phyloP scores from a whole-genome alignment of 371 early-diverging fungal species.

The Rhizopus sp. region DNA sequence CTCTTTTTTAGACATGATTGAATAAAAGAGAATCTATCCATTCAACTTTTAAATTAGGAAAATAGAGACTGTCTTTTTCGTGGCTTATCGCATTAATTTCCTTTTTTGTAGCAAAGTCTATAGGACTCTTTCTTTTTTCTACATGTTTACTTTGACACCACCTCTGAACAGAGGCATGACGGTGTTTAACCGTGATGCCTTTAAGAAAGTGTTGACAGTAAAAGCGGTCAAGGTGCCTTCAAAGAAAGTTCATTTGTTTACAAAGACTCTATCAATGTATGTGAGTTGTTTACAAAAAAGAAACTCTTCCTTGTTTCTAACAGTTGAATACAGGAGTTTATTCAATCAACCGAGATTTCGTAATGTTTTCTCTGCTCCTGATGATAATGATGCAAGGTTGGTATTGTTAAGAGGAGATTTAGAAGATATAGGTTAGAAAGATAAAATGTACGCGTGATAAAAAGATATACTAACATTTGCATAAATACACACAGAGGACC shows the following conservation, averaged over 20 bases:
- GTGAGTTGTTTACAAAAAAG: not conserved
- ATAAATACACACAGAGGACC: conserved; percentile 23
- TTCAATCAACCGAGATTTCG: conserved; percentile 71
- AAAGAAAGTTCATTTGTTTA: conserved; percentile 54
- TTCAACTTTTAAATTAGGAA: too few relatives aligned
- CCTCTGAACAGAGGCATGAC: conserved; percentile 58
- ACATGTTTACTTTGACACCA: conserved; percentile 18
- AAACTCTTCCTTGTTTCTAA: conserved; percentile 1
- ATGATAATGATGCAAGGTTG: conserved; percentile 58
- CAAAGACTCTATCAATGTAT: conserved; percentile 55
- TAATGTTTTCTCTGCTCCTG: conserved; percentile 67
- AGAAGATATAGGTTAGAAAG: conserved; percentile 11
- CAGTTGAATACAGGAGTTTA: conserved; percentile 49
- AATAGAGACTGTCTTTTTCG: too few relatives aligned
- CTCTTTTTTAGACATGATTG: conserved; percentile 63
- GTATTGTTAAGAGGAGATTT: conserved; percentile 56
- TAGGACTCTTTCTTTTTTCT: too few relatives aligned
- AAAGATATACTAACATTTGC: not conserved
- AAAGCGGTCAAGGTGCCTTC: conserved; percentile 71
- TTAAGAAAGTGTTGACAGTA: conserved; percentile 54
- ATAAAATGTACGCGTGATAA: not conserved
- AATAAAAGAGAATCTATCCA: too few relatives aligned
- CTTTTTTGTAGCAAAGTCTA: too few relatives aligned
- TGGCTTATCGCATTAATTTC: too few relatives aligned
- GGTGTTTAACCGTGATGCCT: conserved; percentile 63